Conservation (phyloP, 768 basidiomycete species). For the Lactarius tabidus region DNA sequence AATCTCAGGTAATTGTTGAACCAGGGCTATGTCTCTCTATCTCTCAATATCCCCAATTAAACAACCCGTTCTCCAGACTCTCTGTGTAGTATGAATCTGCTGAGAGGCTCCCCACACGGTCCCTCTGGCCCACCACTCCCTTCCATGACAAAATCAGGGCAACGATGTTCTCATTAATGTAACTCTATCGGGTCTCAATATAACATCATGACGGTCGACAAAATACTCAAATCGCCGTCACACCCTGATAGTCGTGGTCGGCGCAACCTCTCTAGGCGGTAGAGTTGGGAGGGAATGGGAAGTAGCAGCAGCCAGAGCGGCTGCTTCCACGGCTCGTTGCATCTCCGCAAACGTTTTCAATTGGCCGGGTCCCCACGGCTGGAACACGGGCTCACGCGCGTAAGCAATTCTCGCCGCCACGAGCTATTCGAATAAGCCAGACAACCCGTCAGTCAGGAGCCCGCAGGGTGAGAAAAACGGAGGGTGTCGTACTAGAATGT, state of each 20-base stretch:
- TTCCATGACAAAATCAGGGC: too few species aligned
- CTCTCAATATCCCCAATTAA: too few species aligned
- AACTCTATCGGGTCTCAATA: neutral
- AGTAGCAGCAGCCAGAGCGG: neutral
- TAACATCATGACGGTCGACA: neutral
- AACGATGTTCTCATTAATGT: neutral
- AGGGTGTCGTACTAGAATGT: slow-evolving; percentile 59
- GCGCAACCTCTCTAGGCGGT: neutral
- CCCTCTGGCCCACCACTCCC: too few species aligned
- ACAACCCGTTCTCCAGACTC: too few species aligned
- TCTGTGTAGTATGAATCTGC: too few species aligned
- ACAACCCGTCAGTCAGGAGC: neutral
- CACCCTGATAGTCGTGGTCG: neutral
- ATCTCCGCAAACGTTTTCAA: slow-evolving; percentile 28
- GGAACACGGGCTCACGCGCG: slow-evolving; percentile 44
- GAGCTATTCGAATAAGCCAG: slow-evolving; percentile 40
- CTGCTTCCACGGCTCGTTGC: slow-evolving; percentile 24
- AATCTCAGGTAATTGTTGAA: too few species aligned
- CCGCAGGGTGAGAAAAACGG: neutral
- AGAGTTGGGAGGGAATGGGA: neutral
- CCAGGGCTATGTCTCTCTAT: too few species aligned
- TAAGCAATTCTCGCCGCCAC: slow-evolving; percentile 67
- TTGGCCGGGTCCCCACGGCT: slow-evolving; percentile 57
- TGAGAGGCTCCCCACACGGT: too few species aligned
- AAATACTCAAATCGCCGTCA: neutral